Base-by-base conservation (phyloP, 2,329 filamentous ascomycete genomes). In the Davidsoniella neocaledoniae region DNA sequence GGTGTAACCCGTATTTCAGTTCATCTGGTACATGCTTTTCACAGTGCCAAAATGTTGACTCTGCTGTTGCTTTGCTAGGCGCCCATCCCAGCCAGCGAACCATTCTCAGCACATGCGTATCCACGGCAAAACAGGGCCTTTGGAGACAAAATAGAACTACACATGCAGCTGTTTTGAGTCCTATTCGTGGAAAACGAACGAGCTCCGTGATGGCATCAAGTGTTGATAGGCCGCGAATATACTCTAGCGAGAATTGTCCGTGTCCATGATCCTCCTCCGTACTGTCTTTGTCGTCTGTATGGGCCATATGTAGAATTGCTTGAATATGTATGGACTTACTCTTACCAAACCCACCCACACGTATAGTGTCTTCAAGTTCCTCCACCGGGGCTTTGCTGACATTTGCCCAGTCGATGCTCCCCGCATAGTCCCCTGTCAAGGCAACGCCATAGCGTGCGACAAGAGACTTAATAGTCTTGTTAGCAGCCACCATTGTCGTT, bases 281-380 rank as follows among this genome's bases (percentile, higher is more conserved):
- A 29, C 29, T 14, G 17, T 8, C 9, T 16, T 33, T 45, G 17
- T 5, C 29, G 5, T 45, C 26, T 12, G 14, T 45, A 0, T 14
- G 47, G 4, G 87, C 81, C 62, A 79, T 76, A 47, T 86, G 74
- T 7, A 93, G 68, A 36, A 86, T 86, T 14, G 65, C 64, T 60
- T 88, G 86, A 58, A 93, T 85, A 55, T 80, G 70, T 48, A 73
- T 79, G 53, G 77, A 79, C 63, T 88, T 91, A 14, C 70, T 69
- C n/a, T 74, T 72, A 2, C 77, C 81, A 2, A 88, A 67, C 0
- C 86, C 86, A 8, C 83, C 84, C 6, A 66, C 64, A 56, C 77
- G 78, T 58, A 91, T 86, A 0, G 82, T 75, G 46, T 80, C 66
- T 43, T 74, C 75, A n/a, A 91, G 68, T 5, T 81, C 74, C 38